Percentiles rank a stretch among this genome's conserved stretches.
Evolutionary conservation across 257 asterid species (phyloP).

Genomic region (Osmanthus fragrans): DNA sequence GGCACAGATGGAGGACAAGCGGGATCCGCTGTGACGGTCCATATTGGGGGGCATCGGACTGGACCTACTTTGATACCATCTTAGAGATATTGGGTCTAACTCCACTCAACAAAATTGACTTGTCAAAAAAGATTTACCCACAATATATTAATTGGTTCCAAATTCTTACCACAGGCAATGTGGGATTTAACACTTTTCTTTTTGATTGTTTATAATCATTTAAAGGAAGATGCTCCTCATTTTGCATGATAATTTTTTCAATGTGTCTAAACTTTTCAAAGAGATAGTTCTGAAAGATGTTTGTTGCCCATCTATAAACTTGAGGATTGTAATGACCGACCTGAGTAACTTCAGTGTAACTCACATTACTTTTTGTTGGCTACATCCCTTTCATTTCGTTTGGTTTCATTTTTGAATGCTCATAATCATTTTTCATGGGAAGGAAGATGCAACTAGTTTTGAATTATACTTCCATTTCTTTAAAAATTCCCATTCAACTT

Average conservation of each 20-base stretch:
- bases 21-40: too few species aligned
- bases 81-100: too few species aligned
- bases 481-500: background rate
- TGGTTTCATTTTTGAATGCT: background rate
- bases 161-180: too few species aligned
- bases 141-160: too few species aligned
- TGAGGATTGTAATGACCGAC: background rate
- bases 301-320: background rate
- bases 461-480: background rate
- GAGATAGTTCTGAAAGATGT: background rate
- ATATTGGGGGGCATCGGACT: too few species aligned
- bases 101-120: too few species aligned
- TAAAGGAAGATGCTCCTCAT: background rate
- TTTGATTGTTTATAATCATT: background rate
- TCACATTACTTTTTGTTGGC: background rate
- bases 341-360: background rate
- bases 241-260: background rate
- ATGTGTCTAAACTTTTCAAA: background rate
- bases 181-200: too few species aligned
- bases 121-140: too few species aligned
- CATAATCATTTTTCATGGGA: background rate
- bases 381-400: background rate
- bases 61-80: too few species aligned
- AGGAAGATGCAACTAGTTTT: background rate
- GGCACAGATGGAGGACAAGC: too few species aligned